These are phyloP conservation scores for Afroboletus lepidellus DNA, from an alignment of 1,284 basidiomycete genomes.

Conservation along the genomic window DNA sequence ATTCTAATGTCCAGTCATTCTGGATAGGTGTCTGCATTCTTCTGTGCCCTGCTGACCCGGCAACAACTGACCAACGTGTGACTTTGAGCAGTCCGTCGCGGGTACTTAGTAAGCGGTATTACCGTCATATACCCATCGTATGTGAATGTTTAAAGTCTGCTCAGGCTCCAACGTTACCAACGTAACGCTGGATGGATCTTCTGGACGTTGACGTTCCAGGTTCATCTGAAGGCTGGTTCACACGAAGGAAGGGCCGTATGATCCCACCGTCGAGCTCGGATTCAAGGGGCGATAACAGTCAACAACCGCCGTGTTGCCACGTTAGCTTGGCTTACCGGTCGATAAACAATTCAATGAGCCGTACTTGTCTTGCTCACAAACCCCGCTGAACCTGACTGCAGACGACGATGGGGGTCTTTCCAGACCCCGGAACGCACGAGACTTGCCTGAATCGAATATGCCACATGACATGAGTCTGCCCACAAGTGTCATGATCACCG, in stretches of 20 bases:
- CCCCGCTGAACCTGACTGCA: constrained; percentile 21
- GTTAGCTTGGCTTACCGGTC: constrained; percentile 8
- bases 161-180: constrained; percentile 3
- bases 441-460: constrained; percentile 4
- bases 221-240: constrained; percentile 8
- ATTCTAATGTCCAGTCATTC: no score
- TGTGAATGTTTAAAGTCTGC: neutral
- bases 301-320: constrained; percentile 14
- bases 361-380: constrained; percentile 11
- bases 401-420: constrained; percentile 6
- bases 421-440: constrained; percentile 5
- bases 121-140: neutral
- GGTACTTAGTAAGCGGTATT: neutral
- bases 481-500: constrained; percentile 21
- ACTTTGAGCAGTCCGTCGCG: neutral
- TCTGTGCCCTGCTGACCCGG: neutral
- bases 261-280: constrained; percentile 10
- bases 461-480: constrained; percentile 13
- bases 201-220: neutral
- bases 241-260: constrained; percentile 13
- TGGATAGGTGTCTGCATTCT: no score
- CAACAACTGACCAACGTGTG: neutral
- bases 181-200: constrained; percentile 10
- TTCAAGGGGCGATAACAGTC: constrained; percentile 10
- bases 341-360: neutral